Conservation (phyloP, 306 rosid genomes). For the Malus sieversii region DNA sequence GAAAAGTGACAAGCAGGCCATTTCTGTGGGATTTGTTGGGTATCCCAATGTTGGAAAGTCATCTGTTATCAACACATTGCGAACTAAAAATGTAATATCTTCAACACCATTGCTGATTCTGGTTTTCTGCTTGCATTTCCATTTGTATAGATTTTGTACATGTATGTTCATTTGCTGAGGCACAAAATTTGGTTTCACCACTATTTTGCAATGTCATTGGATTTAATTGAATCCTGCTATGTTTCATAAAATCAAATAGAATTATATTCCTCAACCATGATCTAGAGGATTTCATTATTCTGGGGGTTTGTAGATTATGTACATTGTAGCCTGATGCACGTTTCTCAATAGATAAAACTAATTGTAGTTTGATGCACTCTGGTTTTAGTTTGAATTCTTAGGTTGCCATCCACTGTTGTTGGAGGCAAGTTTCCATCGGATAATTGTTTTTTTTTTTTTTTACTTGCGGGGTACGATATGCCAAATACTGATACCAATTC, state of each 20-base stretch:
- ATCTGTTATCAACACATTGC: slow-evolving; percentile 81
- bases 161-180: not conserved
- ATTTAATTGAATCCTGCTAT: not conserved
- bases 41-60: slow-evolving; percentile 98
- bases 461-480: too few relatives aligned
- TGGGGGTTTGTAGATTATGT: too few relatives aligned
- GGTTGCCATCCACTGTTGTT: too few relatives aligned
- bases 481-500: too few relatives aligned
- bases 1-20: slow-evolving; percentile 93
- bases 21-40: slow-evolving; percentile 94
- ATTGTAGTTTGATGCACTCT: too few relatives aligned
- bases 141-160: not conserved
- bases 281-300: not conserved
- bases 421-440: too few relatives aligned
- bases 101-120: slow-evolving; percentile 16
- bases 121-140: not conserved
- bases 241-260: not conserved
- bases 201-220: not conserved
- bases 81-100: slow-evolving; percentile 66
- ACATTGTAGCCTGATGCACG: too few relatives aligned
- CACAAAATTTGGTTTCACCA: not conserved
- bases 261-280: not conserved
- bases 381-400: too few relatives aligned
- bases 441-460: too few relatives aligned
- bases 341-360: too few relatives aligned